These are phyloP conservation scores for Diaporthe amygdali DNA, from an alignment of 2,329 filamentous ascomycete species.

Conservation along the genomic window DNA sequence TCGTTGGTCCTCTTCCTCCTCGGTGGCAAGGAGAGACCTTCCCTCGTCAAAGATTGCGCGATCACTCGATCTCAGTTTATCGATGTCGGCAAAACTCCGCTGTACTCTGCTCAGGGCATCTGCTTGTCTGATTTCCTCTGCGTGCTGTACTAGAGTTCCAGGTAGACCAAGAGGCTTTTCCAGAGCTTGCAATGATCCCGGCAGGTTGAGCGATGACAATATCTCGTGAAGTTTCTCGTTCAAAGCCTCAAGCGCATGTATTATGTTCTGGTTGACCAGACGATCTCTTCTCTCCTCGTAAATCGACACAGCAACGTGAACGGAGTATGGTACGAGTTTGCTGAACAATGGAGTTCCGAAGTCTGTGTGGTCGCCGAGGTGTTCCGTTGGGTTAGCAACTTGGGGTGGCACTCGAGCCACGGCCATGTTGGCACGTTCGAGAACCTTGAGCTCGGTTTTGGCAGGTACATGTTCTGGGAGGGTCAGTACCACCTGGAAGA, in stretches of 20 bases:
- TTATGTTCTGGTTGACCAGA: constrained; percentile 86
- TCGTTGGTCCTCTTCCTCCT: constrained; percentile 82
- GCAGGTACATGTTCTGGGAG: constrained; percentile 74
- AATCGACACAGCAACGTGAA: constrained; percentile 92
- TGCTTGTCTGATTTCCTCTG: constrained; percentile 91
- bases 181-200: constrained; percentile 89
- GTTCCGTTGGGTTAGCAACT: constrained; percentile 78
- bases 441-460: constrained; percentile 83
- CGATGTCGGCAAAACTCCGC: constrained; percentile 84
- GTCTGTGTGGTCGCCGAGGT: constrained; percentile 79
- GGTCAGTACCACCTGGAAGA: constrained; percentile 39
- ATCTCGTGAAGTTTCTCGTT: constrained; percentile 81
- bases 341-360: constrained; percentile 87
- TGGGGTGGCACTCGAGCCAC: constrained; percentile 79
- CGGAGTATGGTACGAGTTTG: constrained; percentile 92
- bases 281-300: constrained; percentile 91
- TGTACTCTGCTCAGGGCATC: constrained; percentile 81
- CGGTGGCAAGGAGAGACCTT: constrained; percentile 75
- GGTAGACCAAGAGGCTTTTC: constrained; percentile 94
- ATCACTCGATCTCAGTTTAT: constrained; percentile 85
- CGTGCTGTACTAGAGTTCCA: constrained; percentile 83
- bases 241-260: constrained; percentile 81
- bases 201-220: constrained; percentile 82
- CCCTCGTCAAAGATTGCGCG: constrained; percentile 82
- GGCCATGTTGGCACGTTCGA: constrained; percentile 92